Base-by-base conservation (phyloP, 495 filamentous ascomycete species). In the Neurospora hispaniola region DNA sequence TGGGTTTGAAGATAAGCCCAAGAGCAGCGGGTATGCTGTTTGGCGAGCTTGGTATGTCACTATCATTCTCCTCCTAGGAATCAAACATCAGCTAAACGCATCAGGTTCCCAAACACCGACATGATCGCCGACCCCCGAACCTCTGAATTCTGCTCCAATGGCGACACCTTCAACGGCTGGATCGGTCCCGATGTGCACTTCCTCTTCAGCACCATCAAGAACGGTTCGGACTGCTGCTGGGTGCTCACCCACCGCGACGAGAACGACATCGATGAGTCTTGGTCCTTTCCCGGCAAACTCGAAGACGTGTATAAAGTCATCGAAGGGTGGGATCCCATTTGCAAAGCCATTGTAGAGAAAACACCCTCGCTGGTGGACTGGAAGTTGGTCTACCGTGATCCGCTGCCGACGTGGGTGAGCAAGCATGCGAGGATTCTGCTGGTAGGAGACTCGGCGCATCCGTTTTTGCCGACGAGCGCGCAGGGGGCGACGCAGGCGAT, bases 351-450 rank as follows among this genome's bases (percentile, higher is more conserved):
- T 48, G 82, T 91, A 2, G 85, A 85, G 40, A 89, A 88, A 73
- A 90, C 89, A 12, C 90, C 89, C 3, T 80, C 84, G 54, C 75
- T 90, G 1, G 86, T 91, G 0, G 88, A 91, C 72, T 91, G 88
- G 87, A 90, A 91, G 75, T 78, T 91, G n/a, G 85, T 91, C 4
- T 92, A 89, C 71, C 84, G 90, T 43, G 88, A 91, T 76, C 89
- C 89, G 2, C 77, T 90, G 41, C 87, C 88, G 9, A 86, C 82
- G 0, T 92, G 90, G 90, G 84, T 88, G 0, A 89, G 86, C 69
- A 82, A 86, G 42, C 81, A 87, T 5, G 88, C 86, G 23, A 78
- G 87, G 11, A 88, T 91, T 43, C 76, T 86, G 35, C 80, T 90
- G 43, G 76, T 91, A 20, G 89, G 89, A 7, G 90, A 91, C 69